phyloP scores from a whole-genome alignment of 768 basidiomycete genomes.

The Suillus brevipes region DNA sequence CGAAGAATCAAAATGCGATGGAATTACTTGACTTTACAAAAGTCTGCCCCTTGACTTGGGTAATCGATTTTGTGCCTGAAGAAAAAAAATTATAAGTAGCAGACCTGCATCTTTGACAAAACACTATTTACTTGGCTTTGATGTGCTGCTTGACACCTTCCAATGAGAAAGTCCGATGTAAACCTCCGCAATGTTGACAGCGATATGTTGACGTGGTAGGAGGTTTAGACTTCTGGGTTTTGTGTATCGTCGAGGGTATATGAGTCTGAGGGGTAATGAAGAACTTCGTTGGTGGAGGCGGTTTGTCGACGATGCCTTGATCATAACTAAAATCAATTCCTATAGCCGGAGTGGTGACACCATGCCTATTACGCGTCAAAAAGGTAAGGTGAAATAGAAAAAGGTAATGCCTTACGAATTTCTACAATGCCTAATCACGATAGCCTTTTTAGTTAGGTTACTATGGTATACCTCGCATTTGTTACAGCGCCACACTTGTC shows the following conservation, averaged over 20 bases:
- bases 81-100: not conserved
- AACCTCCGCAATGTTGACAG: not conserved
- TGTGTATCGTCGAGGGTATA: not conserved
- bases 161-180: not conserved
- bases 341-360: not conserved
- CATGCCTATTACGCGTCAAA: not conserved
- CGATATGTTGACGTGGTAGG: not conserved
- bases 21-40: not conserved
- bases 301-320: not conserved
- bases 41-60: not conserved
- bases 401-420: not conserved
- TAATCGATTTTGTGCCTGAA: not conserved
- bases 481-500: not conserved
- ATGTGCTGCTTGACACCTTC: not conserved
- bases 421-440: not conserved
- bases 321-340: not conserved
- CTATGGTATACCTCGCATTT: not conserved
- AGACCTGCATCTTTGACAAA: not conserved
- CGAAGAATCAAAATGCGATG: not conserved
- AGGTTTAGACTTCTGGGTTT: not conserved
- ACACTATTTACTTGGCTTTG: not conserved
- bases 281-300: not conserved
- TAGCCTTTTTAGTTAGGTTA: accelerated
- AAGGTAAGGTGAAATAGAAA: not conserved
- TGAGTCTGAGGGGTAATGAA: not conserved